Percentiles rank a stretch among this genome's conserved stretches.
Conservation (phyloP, 495 filamentous ascomycete species). For the Neurospora sp. region DNA sequence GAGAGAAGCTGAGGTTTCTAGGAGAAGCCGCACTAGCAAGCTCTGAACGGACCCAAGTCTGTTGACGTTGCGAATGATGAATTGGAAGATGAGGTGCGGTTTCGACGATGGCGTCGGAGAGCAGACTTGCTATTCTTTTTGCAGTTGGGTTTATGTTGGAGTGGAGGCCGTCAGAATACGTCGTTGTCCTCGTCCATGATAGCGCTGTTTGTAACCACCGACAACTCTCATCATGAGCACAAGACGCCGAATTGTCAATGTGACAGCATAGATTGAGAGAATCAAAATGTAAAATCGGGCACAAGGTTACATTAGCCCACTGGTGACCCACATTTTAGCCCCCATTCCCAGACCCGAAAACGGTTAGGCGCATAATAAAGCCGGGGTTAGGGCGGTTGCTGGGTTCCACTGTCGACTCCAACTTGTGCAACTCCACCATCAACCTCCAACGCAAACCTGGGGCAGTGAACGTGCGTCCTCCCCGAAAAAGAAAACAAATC, state of each 20-base stretch:
- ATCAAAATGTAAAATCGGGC: neutral
- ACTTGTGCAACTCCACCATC: neutral
- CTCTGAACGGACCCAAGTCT: neutral
- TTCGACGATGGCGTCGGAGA: no score
- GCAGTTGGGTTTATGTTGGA: no score
- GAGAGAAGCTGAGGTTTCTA: neutral
- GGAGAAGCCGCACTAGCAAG: neutral
- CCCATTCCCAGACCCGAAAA: neutral
- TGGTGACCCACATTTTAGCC: neutral
- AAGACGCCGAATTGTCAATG: no score
- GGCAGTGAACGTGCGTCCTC: neutral
- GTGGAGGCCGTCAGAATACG: no score
- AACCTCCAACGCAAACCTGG: neutral
- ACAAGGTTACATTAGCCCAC: neutral
- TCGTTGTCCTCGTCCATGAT: neutral
- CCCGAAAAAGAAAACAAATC: neutral
- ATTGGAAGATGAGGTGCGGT: no score
- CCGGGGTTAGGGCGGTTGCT: neutral
- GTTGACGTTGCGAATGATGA: neutral
- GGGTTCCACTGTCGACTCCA: neutral
- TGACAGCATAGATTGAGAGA: no score
- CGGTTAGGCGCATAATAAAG: neutral
- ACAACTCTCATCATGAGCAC: neutral
- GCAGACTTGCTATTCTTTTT: no score
- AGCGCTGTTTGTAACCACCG: neutral